Evolutionary conservation across 768 basidiomycete species (phyloP), one percentile per base, ranked within the genome.

Genomic region (Russula lepida): DNA sequence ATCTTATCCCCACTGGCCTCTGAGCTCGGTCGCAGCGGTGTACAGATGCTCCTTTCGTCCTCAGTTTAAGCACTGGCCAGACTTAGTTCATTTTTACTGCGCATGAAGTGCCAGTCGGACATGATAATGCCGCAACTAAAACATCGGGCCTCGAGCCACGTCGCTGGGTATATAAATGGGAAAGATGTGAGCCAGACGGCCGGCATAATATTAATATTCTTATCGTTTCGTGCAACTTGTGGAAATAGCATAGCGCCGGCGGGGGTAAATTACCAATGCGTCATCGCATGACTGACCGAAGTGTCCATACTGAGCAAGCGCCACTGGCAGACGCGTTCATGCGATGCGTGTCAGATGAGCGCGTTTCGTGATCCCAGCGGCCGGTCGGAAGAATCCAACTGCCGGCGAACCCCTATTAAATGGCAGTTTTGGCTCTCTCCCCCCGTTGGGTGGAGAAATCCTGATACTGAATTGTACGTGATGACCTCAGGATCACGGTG

Each of bases 271-370:
- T 56, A 43, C 39, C 52, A 61, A 56, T 50, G 32, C 8, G 28
- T 35, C 23, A 21, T 35, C 35, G 61, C 52, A 46, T 54, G 56
- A 62, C 35, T 4, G 27, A 30, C 52, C 33, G 46, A 58, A 32
- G 30, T 19, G 15, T 25, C 56, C 51, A 58, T 39, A 58, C 30
- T 19, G 25, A 48, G 56, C 44, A 54, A 49, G 52, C 44, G 37
- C 52, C 19, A 43, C 41, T n/a, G 41, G 41, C 41, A 54, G 62
- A 58, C 62, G 62, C 56, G 61, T 58, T 28, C 17, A 48, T 54
- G 37, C 44, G 44, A 41, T 32, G 37, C 21, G 44, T 11, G 46
- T 63, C 62, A 63, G 56, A 58, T 63, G 62, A 63, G 62, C 62
- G 62, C 62, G 56, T 63, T 51, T 28, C 33, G 51, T 53, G 57